These are phyloP conservation scores for Colletotrichum spaethianum DNA, from an alignment of 2,329 filamentous ascomycete genomes.

Conservation along the genomic window DNA sequence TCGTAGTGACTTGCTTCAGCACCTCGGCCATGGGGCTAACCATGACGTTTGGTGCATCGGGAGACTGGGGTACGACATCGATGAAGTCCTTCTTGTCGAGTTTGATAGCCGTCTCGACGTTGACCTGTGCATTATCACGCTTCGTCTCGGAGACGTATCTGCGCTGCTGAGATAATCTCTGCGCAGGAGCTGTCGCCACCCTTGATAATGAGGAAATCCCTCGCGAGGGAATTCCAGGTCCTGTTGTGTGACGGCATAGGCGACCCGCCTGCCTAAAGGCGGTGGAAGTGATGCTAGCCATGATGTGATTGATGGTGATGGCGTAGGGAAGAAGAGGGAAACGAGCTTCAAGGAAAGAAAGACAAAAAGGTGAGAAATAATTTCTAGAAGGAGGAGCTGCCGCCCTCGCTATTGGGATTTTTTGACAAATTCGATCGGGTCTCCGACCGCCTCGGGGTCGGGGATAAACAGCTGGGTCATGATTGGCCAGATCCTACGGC, in stretches of 20 bases:
- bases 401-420: constrained; percentile 11
- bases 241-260: constrained; percentile 61
- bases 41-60: constrained; percentile 73
- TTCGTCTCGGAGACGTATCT: constrained; percentile 89
- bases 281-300: constrained; percentile 77
- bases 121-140: constrained; percentile 84
- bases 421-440: constrained; percentile 27
- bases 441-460: constrained; percentile 31
- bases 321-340: constrained; percentile 39
- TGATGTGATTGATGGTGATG: constrained; percentile 52
- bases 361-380: constrained; percentile 36
- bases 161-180: constrained; percentile 59
- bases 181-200: constrained; percentile 48
- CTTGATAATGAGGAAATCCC: constrained; percentile 52
- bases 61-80: constrained; percentile 61
- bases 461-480: constrained; percentile 30
- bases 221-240: constrained; percentile 51
- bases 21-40: constrained; percentile 90
- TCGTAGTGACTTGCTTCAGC: constrained; percentile 90
- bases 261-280: constrained; percentile 83
- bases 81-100: constrained; percentile 89
- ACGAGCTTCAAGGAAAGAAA: constrained; percentile 35
- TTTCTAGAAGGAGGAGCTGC: constrained; percentile 25
- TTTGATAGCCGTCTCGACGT: constrained; percentile 86
- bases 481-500: constrained; percentile 16